Evolutionary conservation across 2,329 filamentous ascomycete species (phyloP).

Genomic region (Neonectria punicea): DNA sequence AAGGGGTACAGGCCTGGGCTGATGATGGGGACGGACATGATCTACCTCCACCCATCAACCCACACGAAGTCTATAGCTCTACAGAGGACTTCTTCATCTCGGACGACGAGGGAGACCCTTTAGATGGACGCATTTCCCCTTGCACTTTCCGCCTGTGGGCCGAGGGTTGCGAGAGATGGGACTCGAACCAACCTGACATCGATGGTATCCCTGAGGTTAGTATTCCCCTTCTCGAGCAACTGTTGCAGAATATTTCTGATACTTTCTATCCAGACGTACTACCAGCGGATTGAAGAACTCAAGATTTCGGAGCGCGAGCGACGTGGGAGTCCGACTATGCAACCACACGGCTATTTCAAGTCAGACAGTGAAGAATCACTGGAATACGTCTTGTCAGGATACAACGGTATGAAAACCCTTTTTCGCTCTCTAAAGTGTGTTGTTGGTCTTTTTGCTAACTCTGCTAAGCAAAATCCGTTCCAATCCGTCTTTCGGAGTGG

Average conservation of each 20-base stretch:
- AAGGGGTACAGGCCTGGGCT: background rate
- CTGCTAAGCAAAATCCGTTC: constrained; percentile 2
- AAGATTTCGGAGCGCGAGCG: background rate
- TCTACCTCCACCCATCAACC: background rate
- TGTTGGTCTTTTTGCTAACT: background rate
- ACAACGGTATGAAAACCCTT: background rate
- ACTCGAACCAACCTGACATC: constrained; percentile 26
- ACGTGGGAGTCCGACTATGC: background rate
- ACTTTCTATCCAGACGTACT: background rate
- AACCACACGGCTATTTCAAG: background rate
- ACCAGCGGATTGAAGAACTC: constrained; percentile 9
- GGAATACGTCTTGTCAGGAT: constrained; percentile 12
- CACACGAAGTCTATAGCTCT: background rate
- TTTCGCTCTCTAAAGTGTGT: background rate
- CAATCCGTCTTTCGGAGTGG: constrained; percentile 20
- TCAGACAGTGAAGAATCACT: background rate
- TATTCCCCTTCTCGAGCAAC: background rate
- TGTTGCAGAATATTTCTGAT: background rate
- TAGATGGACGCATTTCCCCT: constrained; percentile 52
- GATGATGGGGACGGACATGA: background rate
- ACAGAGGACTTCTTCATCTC: constrained; percentile 44
- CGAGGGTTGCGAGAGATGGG: constrained; percentile 48
- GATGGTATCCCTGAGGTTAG: constrained; percentile 20
- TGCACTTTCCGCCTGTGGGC: constrained; percentile 54
- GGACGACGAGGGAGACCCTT: constrained; percentile 54